Percentiles rank a stretch among this genome's conserved stretches.
These are phyloP conservation scores for Jacaranda mimosifolia DNA, from an alignment of 257 asterid genomes.

Conservation along the genomic window DNA sequence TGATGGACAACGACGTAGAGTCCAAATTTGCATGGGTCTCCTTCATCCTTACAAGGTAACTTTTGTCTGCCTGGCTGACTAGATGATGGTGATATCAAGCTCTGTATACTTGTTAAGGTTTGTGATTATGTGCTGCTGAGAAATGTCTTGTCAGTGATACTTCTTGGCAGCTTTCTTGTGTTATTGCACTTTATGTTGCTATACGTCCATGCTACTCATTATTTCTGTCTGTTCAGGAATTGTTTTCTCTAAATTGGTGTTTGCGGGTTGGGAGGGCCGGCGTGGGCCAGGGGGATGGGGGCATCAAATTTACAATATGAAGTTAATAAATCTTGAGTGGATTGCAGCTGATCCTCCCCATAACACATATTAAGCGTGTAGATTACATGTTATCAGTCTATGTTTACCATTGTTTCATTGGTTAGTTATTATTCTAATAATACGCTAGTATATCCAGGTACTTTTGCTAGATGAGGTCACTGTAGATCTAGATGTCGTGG, in stretches of 20 bases:
- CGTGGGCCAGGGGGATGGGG: conserved; percentile 27
- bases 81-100: neutral
- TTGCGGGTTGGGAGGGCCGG: neutral
- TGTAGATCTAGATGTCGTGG: conserved; percentile 94
- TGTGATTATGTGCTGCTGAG: conserved; percentile 7
- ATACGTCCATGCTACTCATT: neutral
- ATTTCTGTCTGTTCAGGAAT: neutral
- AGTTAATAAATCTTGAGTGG: neutral
- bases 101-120: conserved; percentile 16
- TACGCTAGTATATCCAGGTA: conserved; percentile 60
- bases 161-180: conserved; percentile 11
- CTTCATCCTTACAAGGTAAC: conserved; percentile 92
- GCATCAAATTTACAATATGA: neutral
- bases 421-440: conserved; percentile 34
- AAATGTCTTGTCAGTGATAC: neutral
- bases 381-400: conserved; percentile 3
- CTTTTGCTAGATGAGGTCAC: conserved; percentile 98
- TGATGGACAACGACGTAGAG: conserved; percentile 98
- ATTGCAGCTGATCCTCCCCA: neutral
- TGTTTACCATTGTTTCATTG: conserved; percentile 26
- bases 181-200: neutral
- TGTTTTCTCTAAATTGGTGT: conserved; percentile 15
- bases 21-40: conserved; percentile 98
- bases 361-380: neutral
- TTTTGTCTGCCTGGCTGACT: conserved; percentile 19